Evolutionary conservation across 2,329 filamentous ascomycete genomes (phyloP).

Genomic region (Trichophyton rubrum): DNA sequence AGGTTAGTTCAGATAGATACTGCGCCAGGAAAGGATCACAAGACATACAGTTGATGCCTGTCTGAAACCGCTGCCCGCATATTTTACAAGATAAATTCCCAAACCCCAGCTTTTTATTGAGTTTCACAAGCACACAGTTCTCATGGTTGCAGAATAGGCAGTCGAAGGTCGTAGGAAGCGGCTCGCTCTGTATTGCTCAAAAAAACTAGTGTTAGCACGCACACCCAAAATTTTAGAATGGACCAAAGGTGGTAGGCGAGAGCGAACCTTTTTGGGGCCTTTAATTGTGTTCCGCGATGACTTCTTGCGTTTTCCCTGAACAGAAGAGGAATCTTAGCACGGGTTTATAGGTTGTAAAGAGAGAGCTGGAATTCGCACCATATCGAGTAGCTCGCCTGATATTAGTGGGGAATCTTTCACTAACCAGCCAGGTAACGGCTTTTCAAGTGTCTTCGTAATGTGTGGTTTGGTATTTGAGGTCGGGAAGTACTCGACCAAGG

Average conservation of each 20-base stretch:
- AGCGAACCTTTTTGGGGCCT: constrained; percentile 52
- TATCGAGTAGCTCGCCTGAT: background rate
- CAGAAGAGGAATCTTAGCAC: background rate
- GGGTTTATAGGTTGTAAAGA: background rate
- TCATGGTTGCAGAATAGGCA: constrained; percentile 99
- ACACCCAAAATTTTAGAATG: background rate
- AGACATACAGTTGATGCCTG: constrained; percentile 68
- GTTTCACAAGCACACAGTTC: constrained; percentile 75
- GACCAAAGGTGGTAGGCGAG: constrained; percentile 4
- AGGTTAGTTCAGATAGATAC: background rate
- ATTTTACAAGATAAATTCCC: constrained; percentile 81
- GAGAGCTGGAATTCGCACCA: background rate
- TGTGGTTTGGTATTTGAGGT: background rate
- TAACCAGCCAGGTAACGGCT: background rate
- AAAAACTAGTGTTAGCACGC: background rate
- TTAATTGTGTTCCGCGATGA: constrained; percentile 55
- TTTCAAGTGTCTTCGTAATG: background rate
- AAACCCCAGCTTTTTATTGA: constrained; percentile 84
- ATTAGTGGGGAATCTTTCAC: background rate
- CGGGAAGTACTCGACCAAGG: background rate
- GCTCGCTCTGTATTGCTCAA: constrained; percentile 28
- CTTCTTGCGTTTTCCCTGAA: constrained; percentile 81
- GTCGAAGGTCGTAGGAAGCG: constrained; percentile 63
- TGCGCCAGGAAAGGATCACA: background rate
- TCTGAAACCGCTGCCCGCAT: constrained; percentile 88